Percentiles rank a stretch among this genome's conserved stretches.
Evolutionary conservation across 176 grass and related monocot species (phyloP).

Genomic region (Musa itinerans): DNA sequence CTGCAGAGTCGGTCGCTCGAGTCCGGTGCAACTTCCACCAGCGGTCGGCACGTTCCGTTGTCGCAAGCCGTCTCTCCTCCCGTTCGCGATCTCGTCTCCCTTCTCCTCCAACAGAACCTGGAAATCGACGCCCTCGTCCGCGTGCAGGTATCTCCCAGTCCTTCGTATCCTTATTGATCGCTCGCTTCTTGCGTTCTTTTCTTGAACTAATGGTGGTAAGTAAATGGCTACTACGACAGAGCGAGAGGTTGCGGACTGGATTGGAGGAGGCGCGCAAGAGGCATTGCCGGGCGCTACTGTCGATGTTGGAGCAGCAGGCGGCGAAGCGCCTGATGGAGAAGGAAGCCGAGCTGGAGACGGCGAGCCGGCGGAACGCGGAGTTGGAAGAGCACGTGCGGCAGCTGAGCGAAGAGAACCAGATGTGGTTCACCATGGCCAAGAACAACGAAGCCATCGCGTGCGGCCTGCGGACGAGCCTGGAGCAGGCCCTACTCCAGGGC

Average conservation of each 20-base stretch:
- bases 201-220: too few species aligned
- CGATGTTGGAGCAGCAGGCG: slow-evolving; percentile 18
- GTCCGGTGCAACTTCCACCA: slow-evolving; percentile 29
- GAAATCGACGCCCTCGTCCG: slow-evolving; percentile 53
- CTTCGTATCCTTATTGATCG: not conserved
- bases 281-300: slow-evolving; percentile 29
- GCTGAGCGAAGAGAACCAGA: slow-evolving; percentile 30
- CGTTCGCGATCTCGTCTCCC: slow-evolving; percentile 24
- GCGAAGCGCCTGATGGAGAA: slow-evolving; percentile 25
- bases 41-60: slow-evolving; percentile 5
- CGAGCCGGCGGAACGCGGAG: slow-evolving; percentile 30
- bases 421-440: slow-evolving; percentile 42
- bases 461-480: slow-evolving; percentile 40
- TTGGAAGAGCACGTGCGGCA: slow-evolving; percentile 45
- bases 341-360: slow-evolving; percentile 31
- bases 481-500: slow-evolving; percentile 19
- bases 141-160: slow-evolving; percentile 26
- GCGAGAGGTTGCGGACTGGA: slow-evolving; percentile 37
- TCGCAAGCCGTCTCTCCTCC: not conserved
- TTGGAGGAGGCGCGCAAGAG: slow-evolving; percentile 34
- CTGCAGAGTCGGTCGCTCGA: slow-evolving; percentile 7
- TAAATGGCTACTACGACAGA: slow-evolving; percentile 16
- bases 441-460: slow-evolving; percentile 43
- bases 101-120: slow-evolving; percentile 44
- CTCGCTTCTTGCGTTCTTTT: too few species aligned